These are phyloP conservation scores for Fusarium globosum DNA, from an alignment of 2,329 filamentous ascomycete genomes.

Conservation along the genomic window DNA sequence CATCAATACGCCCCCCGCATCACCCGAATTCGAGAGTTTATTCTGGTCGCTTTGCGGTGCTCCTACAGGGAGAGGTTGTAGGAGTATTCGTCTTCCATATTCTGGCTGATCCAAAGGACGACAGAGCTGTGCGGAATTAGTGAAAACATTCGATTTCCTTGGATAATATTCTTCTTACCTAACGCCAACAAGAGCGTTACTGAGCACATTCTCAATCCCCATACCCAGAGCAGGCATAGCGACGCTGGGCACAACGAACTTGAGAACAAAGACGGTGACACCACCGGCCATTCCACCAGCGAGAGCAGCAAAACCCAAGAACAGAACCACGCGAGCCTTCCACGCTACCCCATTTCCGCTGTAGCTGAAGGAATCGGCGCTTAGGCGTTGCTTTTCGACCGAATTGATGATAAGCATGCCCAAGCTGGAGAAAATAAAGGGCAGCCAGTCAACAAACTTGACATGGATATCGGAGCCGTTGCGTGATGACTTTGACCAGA, in stretches of 20 bases:
- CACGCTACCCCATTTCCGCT: slow-evolving; percentile 72
- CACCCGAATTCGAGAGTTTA: not conserved
- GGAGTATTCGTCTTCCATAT: slow-evolving; percentile 78
- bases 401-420: slow-evolving; percentile 79
- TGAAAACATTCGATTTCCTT: not conserved
- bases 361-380: slow-evolving; percentile 72
- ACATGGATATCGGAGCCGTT: slow-evolving; percentile 72
- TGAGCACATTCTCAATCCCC: slow-evolving; percentile 74
- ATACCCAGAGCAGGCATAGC: slow-evolving; percentile 70
- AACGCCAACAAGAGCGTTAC: slow-evolving; percentile 71
- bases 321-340: slow-evolving; percentile 75
- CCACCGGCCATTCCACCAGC: slow-evolving; percentile 76
- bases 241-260: slow-evolving; percentile 69
- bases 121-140: slow-evolving; percentile 61
- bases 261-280: slow-evolving; percentile 75
- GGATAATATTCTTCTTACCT: slow-evolving; percentile 55
- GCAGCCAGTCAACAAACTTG: slow-evolving; percentile 76
- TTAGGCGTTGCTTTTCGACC: slow-evolving; percentile 73
- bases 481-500: slow-evolving; percentile 70
- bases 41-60: not conserved
- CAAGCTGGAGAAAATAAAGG: slow-evolving; percentile 72
- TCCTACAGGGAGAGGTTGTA: slow-evolving; percentile 72
- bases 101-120: slow-evolving; percentile 75
- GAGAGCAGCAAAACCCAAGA: slow-evolving; percentile 72
- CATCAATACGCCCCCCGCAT: slow-evolving; percentile 16